phyloP scores from a whole-genome alignment of 129 eudicot genomes.

The Chrysanthemum lavandulifolium region DNA sequence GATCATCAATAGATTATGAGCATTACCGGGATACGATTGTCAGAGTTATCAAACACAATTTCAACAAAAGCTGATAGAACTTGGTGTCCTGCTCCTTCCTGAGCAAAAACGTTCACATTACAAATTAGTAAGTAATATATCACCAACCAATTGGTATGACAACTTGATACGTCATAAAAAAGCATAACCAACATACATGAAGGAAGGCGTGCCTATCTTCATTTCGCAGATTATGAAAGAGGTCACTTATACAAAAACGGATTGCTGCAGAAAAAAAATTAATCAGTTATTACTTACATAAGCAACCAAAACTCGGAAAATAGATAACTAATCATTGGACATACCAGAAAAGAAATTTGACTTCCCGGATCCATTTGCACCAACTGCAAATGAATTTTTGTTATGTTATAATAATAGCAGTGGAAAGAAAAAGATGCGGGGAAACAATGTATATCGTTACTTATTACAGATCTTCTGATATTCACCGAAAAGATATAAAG shows the following conservation, averaged over 20 bases:
- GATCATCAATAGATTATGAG: neutral
- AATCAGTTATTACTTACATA: constrained; percentile 20
- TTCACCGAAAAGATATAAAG: too few species aligned
- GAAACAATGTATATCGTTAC: neutral
- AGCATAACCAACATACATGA: constrained; percentile 62
- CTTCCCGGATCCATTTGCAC: constrained; percentile 99
- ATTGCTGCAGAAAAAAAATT: constrained; percentile 60
- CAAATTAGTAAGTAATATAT: constrained; percentile 2
- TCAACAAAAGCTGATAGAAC: constrained; percentile 97
- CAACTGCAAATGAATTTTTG: constrained; percentile 63
- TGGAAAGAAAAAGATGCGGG: neutral
- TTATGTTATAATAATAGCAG: neutral
- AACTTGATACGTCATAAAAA: constrained; percentile 9
- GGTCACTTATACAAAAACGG: constrained; percentile 93
- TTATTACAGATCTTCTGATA: too few species aligned
- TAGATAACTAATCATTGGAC: neutral
- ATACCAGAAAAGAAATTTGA: constrained; percentile 94
- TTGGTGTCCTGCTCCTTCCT: constrained; percentile 99
- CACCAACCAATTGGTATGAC: constrained; percentile 3
- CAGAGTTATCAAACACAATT: constrained; percentile 94
- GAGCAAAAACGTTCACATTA: constrained; percentile 19
- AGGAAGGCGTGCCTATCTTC: constrained; percentile 94
- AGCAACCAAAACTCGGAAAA: constrained; percentile 2
- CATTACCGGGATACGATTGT: constrained; percentile 93
- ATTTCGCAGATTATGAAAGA: constrained; percentile 86